A percentile compares a stretch with the other conserved stretches of the same genome.
Conservation (phyloP, 768 basidiomycete genomes). For the Auriscalpium microsporum region DNA sequence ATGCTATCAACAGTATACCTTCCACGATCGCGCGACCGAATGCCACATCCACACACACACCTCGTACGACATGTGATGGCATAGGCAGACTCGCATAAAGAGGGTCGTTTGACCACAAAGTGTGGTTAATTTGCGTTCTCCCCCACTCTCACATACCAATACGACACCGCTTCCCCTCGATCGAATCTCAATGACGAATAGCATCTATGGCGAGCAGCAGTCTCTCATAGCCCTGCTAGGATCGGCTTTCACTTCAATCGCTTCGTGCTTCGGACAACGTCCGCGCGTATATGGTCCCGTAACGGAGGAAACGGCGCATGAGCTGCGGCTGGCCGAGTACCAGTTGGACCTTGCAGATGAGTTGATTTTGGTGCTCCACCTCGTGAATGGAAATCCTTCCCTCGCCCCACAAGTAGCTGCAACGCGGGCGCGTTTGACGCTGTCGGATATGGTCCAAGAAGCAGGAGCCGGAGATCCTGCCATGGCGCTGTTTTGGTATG, state of each 20-base stretch:
- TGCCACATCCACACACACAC: too few species aligned
- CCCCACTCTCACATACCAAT: too few species aligned
- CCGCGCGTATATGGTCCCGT: background rate
- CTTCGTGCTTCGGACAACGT: background rate
- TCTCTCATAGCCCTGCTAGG: background rate
- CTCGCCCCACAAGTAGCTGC: background rate
- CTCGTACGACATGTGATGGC: too few species aligned
- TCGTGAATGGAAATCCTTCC: too few species aligned
- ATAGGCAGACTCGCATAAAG: too few species aligned
- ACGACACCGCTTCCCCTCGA: too few species aligned
- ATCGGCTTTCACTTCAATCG: background rate
- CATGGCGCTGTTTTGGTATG: background rate
- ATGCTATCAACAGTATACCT: too few species aligned
- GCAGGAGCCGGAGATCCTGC: background rate
- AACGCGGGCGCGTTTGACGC: background rate
- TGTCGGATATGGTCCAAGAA: background rate
- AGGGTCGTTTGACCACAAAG: too few species aligned
- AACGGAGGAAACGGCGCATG: background rate
- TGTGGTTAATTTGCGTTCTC: too few species aligned
- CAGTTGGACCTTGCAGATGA: background rate
- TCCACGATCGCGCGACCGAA: too few species aligned
- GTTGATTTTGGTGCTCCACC: background rate
- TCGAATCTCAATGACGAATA: too few species aligned
- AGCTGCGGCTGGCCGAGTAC: background rate
- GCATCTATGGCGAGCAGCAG: too few species aligned